Evolutionary conservation across 2,329 filamentous ascomycete species (phyloP).

Genomic region (Zelopaecilomyces penicillatus): DNA sequence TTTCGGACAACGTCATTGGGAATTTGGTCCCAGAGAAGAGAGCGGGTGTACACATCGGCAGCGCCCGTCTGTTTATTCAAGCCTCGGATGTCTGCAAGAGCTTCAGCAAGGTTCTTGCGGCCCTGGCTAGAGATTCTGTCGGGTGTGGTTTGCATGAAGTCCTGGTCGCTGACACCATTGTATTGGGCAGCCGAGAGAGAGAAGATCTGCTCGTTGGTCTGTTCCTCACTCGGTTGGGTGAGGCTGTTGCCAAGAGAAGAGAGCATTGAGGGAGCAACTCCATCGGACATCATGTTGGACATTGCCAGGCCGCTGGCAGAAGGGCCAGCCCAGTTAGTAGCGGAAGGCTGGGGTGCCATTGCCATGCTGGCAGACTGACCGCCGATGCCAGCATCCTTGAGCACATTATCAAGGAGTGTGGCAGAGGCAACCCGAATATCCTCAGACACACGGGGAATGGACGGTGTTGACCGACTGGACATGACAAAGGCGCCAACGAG

Average conservation of each 20-base stretch:
- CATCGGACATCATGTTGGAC: constrained; percentile 25
- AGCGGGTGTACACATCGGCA: constrained; percentile 86
- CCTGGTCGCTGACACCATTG: constrained; percentile 60
- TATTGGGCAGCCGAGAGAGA: constrained; percentile 80
- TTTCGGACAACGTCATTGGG: constrained; percentile 84
- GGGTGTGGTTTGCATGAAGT: constrained; percentile 55
- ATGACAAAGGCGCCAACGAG: constrained; percentile 94
- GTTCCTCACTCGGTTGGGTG: constrained; percentile 69
- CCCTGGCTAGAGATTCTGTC: constrained; percentile 51
- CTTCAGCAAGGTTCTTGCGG: constrained; percentile 70
- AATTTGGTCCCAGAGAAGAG: constrained; percentile 89
- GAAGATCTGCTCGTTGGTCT: constrained; percentile 83
- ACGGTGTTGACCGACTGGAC: constrained; percentile 67
- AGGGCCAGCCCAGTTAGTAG: constrained; percentile 36
- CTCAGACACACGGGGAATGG: constrained; percentile 70
- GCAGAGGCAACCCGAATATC: constrained; percentile 73
- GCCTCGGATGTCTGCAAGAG: constrained; percentile 68
- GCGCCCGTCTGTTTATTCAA: constrained; percentile 59
- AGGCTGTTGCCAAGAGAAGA: constrained; percentile 60
- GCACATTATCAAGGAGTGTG: constrained; percentile 68
- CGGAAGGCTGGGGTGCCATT: constrained; percentile 45
- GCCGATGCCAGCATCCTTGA: constrained; percentile 67
- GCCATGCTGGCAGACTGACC: constrained; percentile 33
- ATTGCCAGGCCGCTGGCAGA: constrained; percentile 35
- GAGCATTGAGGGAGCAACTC: constrained; percentile 50